These are phyloP conservation scores for Symbiotaphrina buchneri DNA, from an alignment of 495 filamentous ascomycete species.

Conservation along the genomic window DNA sequence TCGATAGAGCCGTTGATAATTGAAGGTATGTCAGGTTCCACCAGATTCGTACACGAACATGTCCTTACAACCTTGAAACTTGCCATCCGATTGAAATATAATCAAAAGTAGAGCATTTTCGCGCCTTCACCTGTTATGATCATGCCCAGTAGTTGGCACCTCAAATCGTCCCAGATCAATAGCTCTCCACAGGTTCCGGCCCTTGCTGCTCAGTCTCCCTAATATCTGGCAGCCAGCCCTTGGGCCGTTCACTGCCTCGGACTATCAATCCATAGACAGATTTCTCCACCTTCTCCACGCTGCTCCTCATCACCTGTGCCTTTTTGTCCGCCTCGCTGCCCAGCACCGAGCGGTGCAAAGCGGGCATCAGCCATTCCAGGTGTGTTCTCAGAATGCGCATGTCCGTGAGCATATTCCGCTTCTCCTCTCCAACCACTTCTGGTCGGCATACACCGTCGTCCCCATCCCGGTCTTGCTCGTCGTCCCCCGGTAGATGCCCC, in stretches of 20 bases:
- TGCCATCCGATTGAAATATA: too few relatives aligned
- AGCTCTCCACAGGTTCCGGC: slow-evolving; percentile 18
- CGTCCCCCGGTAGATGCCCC: slow-evolving; percentile 26
- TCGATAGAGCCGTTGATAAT: too few relatives aligned
- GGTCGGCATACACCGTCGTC: slow-evolving; percentile 6
- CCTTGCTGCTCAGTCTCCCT: slow-evolving; percentile 15
- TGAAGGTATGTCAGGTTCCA: too few relatives aligned
- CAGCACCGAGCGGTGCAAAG: slow-evolving; percentile 17
- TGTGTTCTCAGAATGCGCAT: slow-evolving; percentile 46
- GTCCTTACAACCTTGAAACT: too few relatives aligned
- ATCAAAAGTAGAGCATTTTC: too few relatives aligned
- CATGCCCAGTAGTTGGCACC: too few relatives aligned
- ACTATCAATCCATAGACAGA: slow-evolving; percentile 72
- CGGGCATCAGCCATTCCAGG: slow-evolving; percentile 46
- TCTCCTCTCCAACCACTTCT: slow-evolving; percentile 10
- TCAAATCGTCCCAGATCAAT: too few relatives aligned
- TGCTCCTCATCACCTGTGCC: slow-evolving; percentile 62
- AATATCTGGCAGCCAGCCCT: slow-evolving; percentile 80
- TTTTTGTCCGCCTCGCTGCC: slow-evolving; percentile 52
- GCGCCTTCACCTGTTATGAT: too few relatives aligned
- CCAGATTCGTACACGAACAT: too few relatives aligned
- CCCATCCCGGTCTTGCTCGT: slow-evolving; percentile 7
- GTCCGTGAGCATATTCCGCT: slow-evolving; percentile 45
- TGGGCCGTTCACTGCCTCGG: slow-evolving; percentile 68
- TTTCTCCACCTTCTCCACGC: slow-evolving; percentile 85